Evolutionary conservation across 495 filamentous ascomycete species (phyloP).

Genomic region (Annulohypoxylon moriforme): DNA sequence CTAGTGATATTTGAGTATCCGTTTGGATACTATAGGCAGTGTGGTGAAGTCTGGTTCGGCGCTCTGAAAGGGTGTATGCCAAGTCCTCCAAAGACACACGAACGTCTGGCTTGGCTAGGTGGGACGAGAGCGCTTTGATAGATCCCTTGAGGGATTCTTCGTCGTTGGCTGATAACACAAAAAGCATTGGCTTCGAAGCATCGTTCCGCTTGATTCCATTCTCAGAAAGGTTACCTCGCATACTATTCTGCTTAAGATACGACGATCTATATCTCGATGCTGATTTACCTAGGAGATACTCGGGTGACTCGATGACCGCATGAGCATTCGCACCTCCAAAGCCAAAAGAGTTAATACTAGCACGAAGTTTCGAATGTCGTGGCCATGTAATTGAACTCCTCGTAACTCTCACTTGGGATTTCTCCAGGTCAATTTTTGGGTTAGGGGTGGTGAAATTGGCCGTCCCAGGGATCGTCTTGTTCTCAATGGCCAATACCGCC

Average conservation of each 20-base stretch:
- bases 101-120: slow-evolving; percentile 16
- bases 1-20: not conserved
- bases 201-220: not conserved
- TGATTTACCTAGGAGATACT: not conserved
- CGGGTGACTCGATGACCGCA: slow-evolving; percentile 55
- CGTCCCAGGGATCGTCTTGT: slow-evolving; percentile 51
- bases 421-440: slow-evolving; percentile 49
- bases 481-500: slow-evolving; percentile 59
- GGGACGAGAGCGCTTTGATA: not conserved
- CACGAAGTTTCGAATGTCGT: slow-evolving; percentile 36
- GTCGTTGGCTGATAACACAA: slow-evolving; percentile 37
- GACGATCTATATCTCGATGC: not conserved
- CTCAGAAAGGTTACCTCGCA: not conserved
- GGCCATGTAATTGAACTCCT: slow-evolving; percentile 23
- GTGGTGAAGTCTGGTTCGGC: slow-evolving; percentile 36
- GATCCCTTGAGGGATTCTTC: not conserved
- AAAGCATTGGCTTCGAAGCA: not conserved
- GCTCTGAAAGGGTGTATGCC: slow-evolving; percentile 44
- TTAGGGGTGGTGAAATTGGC: slow-evolving; percentile 54
- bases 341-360: slow-evolving; percentile 66
- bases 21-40: slow-evolving; percentile 28
- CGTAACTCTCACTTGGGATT: not conserved
- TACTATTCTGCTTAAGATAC: not conserved
- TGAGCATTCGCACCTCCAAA: slow-evolving; percentile 68
- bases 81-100: slow-evolving; percentile 25